Percentiles rank a stretch among this genome's conserved stretches.
phyloP scores from a whole-genome alignment of 2,329 filamentous ascomycete genomes.

The Xylaria sp. region DNA sequence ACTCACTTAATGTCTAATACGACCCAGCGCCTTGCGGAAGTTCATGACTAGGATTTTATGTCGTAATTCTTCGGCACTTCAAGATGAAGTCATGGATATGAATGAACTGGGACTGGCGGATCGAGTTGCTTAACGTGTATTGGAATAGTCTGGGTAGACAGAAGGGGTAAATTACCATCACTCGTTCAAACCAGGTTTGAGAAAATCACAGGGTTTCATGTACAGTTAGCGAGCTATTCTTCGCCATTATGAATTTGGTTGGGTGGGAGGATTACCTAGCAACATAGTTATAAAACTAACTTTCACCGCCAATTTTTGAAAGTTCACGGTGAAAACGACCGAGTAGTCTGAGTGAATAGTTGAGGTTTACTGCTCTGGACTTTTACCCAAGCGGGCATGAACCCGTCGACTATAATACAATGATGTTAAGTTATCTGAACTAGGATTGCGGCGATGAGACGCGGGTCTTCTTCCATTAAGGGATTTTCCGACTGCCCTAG shows the following conservation, averaged over 20 bases:
- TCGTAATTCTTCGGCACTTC: not conserved
- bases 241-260: not conserved
- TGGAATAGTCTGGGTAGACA: conserved; percentile 17
- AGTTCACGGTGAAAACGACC: not conserved
- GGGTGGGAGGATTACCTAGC: not conserved
- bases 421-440: too few species aligned
- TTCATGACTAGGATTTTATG: not conserved
- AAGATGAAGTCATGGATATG: conserved; percentile 15
- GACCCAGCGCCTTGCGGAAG: conserved; percentile 23
- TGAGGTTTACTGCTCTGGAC: too few species aligned
- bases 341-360: too few species aligned
- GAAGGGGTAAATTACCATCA: conserved; percentile 10
- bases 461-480: too few species aligned
- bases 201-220: conserved; percentile 8
- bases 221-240: conserved; percentile 17
- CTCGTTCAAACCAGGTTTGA: conserved; percentile 14
- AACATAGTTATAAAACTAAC: not conserved
- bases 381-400: too few species aligned
- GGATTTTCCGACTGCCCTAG: too few species aligned
- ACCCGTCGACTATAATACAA: too few species aligned
- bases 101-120: conserved; percentile 12
- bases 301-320: not conserved
- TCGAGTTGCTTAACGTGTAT: conserved; percentile 8
- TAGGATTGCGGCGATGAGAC: too few species aligned
- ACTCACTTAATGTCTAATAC: conserved; percentile 49